A percentile compares a stretch with the other conserved stretches of the same genome.
Conservation (phyloP, 257 asterid species). For the Solanum pimpinellifolium region DNA sequence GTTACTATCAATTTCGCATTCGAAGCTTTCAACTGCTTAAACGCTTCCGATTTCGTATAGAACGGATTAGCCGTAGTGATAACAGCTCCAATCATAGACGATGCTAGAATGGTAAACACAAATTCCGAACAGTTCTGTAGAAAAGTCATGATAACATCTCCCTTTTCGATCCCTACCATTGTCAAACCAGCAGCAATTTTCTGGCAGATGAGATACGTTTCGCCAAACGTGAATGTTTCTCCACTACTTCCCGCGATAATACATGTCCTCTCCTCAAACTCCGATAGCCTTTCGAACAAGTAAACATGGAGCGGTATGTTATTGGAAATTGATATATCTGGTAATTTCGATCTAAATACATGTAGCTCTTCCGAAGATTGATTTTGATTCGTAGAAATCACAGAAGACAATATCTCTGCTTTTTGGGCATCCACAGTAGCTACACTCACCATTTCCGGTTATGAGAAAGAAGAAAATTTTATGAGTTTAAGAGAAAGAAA, state of each 20-base stretch:
- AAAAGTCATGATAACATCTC: conserved; percentile 64
- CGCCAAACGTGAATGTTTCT: conserved; percentile 34
- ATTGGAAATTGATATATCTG: conserved; percentile 40
- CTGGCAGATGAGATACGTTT: conserved; percentile 42
- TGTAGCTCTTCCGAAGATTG: conserved; percentile 8
- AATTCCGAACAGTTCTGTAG: conserved; percentile 69
- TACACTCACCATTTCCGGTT: conserved; percentile 14
- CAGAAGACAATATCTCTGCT: conserved; percentile 1
- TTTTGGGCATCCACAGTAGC: conserved; percentile 22
- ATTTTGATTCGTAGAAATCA: not conserved
- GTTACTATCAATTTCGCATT: conserved; percentile 50
- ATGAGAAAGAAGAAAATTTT: not conserved
- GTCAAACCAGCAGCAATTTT: conserved; percentile 55
- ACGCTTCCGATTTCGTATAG: conserved; percentile 43
- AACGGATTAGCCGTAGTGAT: conserved; percentile 64
- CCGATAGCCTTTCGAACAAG: conserved; percentile 32
- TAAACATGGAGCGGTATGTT: conserved; percentile 60
- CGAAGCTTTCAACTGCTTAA: conserved; percentile 53
- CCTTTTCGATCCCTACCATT: conserved; percentile 28
- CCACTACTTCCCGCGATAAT: conserved; percentile 39
- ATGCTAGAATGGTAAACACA: conserved; percentile 60
- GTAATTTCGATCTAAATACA: conserved; percentile 53
- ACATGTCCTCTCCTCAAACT: conserved; percentile 34
- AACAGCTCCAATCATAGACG: conserved; percentile 69
- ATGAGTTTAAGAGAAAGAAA: not conserved